phyloP scores from a whole-genome alignment of 306 rosid species.

The Canavalia gladiata region DNA sequence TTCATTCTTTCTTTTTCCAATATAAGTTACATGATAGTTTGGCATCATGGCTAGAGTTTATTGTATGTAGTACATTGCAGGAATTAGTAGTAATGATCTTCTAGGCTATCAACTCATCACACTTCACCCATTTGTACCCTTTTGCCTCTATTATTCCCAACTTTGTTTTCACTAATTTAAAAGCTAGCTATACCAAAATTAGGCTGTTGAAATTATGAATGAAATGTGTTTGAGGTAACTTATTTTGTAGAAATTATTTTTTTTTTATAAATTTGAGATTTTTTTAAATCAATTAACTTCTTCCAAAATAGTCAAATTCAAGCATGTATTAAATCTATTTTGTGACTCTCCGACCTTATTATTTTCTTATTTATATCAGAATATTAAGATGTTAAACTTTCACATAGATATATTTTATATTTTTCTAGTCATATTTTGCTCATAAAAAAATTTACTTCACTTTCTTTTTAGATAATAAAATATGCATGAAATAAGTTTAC shows the following conservation, averaged over 20 bases:
- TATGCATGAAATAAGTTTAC: neutral
- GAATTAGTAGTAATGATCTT: slow-evolving; percentile 26
- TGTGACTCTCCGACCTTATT: slow-evolving; percentile 12
- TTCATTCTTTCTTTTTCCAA: slow-evolving; percentile 52
- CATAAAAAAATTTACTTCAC: neutral
- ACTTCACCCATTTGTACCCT: slow-evolving; percentile 34
- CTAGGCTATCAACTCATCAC: slow-evolving; percentile 29
- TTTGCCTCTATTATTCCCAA: slow-evolving; percentile 38
- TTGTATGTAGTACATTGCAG: neutral
- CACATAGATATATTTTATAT: slow-evolving; percentile 1
- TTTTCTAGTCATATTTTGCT: neutral
- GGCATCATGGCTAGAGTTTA: slow-evolving; percentile 34
- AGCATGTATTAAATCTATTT: neutral
- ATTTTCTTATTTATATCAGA: neutral
- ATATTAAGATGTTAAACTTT: neutral
- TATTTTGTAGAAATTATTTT: neutral
- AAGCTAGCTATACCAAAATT: slow-evolving; percentile 33
- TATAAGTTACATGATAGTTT: slow-evolving; percentile 33
- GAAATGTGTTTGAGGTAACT: neutral
- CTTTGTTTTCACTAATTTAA: slow-evolving; percentile 35
- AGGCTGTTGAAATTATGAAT: neutral
- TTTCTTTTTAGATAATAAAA: slow-evolving; percentile 1
- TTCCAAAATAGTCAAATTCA: neutral
- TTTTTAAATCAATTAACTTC: neutral
- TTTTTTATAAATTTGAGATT: neutral